Percentiles rank a stretch among this genome's conserved stretches.
phyloP scores from a whole-genome alignment of 202 grass and related monocot species.

The Miscanthus sacchariflorus region DNA sequence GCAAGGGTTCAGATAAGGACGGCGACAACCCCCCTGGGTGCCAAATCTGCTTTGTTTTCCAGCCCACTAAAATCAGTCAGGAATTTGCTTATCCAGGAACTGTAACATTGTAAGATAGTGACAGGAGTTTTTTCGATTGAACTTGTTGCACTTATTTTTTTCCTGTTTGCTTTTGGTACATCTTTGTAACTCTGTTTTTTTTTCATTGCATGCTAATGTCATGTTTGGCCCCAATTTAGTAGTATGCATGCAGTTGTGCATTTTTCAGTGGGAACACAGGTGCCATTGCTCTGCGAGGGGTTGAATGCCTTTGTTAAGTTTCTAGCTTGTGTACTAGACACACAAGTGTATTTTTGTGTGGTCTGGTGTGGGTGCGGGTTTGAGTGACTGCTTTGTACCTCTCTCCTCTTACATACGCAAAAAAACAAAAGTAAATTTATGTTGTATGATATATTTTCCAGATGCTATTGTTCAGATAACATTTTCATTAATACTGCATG shows the following conservation, averaged over 20 bases:
- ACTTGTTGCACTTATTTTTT: background rate
- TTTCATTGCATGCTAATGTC: background rate
- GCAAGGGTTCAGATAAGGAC: background rate
- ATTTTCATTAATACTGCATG: too few species aligned
- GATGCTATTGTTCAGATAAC: too few species aligned
- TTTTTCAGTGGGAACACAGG: background rate
- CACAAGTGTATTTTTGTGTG: too few species aligned
- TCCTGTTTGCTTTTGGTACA: background rate
- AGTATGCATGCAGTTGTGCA: background rate
- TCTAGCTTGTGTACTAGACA: background rate
- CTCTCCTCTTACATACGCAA: too few species aligned
- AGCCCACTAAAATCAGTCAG: background rate
- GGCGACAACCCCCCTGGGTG: background rate
- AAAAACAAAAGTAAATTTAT: too few species aligned
- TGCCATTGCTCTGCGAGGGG: background rate
- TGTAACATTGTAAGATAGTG: slow-evolving; percentile 15
- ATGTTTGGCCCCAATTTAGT: too few species aligned
- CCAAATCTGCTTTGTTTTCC: background rate
- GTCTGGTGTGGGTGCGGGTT: background rate
- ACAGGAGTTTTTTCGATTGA: background rate
- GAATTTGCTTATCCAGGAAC: slow-evolving; percentile 4
- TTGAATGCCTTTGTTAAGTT: slow-evolving; percentile 14
- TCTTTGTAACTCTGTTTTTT: slow-evolving; percentile 6
- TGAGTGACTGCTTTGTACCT: background rate
- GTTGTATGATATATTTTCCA: too few species aligned